Evolutionary conservation across 805 yeast genomes (phyloP).

Genomic region (Scheffersomyces amazonensis): DNA sequence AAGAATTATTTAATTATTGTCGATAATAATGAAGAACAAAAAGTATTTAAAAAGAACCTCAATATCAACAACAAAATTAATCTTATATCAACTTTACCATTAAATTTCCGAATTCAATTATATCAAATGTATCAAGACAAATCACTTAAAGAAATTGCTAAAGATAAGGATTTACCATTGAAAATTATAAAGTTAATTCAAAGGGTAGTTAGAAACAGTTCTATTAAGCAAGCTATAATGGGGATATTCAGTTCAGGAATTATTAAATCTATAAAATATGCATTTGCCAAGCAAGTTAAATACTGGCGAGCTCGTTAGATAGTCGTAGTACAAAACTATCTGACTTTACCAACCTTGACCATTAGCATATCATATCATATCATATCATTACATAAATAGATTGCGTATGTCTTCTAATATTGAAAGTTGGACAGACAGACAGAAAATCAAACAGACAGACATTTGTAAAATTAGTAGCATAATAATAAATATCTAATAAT

Average conservation of each 20-base stretch:
- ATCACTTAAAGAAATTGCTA: slow-evolving; percentile 37
- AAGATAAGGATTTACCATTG: slow-evolving; percentile 29
- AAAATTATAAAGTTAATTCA: slow-evolving; percentile 15
- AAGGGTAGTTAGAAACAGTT: slow-evolving; percentile 61
- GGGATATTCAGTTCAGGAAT: slow-evolving; percentile 89
- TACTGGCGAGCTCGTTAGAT: slow-evolving; percentile 10
- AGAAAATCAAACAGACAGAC: too few relatives aligned
- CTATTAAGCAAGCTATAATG: slow-evolving; percentile 71
- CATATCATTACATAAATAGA: too few relatives aligned
- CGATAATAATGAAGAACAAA: slow-evolving; percentile 9
- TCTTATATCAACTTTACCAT: slow-evolving; percentile 48
- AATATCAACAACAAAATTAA: slow-evolving; percentile 8
- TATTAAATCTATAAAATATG: slow-evolving; percentile 65
- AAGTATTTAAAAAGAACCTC: slow-evolving; percentile 11
- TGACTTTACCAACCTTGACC: too few relatives aligned
- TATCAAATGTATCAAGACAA: slow-evolving; percentile 26
- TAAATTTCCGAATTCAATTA: slow-evolving; percentile 42
- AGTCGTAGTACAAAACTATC: too few relatives aligned
- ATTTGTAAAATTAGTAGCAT: too few relatives aligned
- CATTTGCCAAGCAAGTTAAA: slow-evolving; percentile 60
- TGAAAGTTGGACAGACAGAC: too few relatives aligned
- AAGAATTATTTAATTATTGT: slow-evolving; percentile 15
- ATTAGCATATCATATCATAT: too few relatives aligned
- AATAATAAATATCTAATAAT: too few relatives aligned
- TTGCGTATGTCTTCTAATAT: too few relatives aligned